Percentiles rank a stretch among this genome's conserved stretches.
Conservation (phyloP, 495 filamentous ascomycete genomes). For the Podospora tetraspora region DNA sequence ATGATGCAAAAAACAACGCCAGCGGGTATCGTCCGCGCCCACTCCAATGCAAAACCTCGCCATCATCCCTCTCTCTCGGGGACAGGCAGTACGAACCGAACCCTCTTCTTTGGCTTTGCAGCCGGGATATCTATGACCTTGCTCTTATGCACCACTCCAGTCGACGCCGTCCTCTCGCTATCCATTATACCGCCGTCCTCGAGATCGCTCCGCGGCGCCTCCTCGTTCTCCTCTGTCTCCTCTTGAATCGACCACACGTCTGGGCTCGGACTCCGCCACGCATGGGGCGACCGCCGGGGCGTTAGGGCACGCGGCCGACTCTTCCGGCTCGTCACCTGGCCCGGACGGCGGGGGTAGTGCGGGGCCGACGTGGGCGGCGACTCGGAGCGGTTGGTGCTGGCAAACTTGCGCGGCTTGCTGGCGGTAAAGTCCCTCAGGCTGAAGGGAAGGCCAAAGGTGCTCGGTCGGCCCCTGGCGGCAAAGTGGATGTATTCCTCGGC, state of each 20-base stretch:
- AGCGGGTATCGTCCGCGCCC: conserved; percentile 2
- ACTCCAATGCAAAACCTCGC: not conserved
- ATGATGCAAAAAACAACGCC: not conserved
- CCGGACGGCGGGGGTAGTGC: conserved; percentile 13
- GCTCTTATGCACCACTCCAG: conserved; percentile 13
- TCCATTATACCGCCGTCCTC: conserved; percentile 22
- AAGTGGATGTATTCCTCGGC: conserved; percentile 40
- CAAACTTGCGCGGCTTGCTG: conserved; percentile 12
- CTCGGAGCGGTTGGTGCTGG: conserved; percentile 15
- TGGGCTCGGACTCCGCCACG: conserved; percentile 48
- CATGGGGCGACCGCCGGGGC: conserved; percentile 34
- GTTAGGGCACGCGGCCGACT: conserved; percentile 9
- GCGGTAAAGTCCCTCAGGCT: conserved; percentile 22
- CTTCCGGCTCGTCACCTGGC: conserved; percentile 6
- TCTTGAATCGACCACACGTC: conserved; percentile 50
- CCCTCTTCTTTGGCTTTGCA: conserved; percentile 46
- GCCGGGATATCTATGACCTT: conserved; percentile 39
- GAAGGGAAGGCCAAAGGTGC: conserved; percentile 21
- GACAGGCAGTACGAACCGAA: conserved; percentile 43
- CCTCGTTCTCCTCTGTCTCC: conserved; percentile 44
- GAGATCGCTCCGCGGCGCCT: conserved; percentile 37
- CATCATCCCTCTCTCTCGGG: conserved; percentile 23
- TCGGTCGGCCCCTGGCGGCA: conserved; percentile 15
- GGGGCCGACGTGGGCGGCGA: conserved; percentile 26
- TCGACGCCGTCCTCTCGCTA: conserved; percentile 14